Evolutionary conservation across 371 early-diverging fungal genomes (phyloP), one percentile per base, ranked within the genome.

Genomic region (Lichtheimia hyalospora): DNA sequence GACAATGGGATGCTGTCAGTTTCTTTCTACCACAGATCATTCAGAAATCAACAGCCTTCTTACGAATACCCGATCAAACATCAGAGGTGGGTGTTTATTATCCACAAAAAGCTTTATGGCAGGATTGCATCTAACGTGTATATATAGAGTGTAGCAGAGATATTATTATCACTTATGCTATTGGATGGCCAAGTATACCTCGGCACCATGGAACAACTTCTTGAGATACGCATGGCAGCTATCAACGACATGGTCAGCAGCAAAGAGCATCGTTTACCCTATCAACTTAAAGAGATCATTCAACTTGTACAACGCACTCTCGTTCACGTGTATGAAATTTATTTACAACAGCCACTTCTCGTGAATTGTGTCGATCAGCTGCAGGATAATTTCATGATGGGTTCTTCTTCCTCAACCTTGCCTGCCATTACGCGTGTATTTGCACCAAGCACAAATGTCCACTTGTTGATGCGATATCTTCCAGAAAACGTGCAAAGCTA

Each of bases 1-100:
- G 91, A 12, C 94, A 92, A 68, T 94, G 94, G 94, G 90, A 92
- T 66, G 89, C 92, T 0, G 85, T 92, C 20, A 84, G 86, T 44
- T 84, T 84, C 55, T 90, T 92, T 64, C 83, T 80, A 20, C 58
- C 84, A 0, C 91, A 92, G 61, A 92, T 94, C 43, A 65, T 90
- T 13, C 84, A 89, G 60, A 79, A 85, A 66, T 77, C 89, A 7
- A 72, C 68, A 0, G 57, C 60, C 1, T 76, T 85, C 62, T 66
- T 92, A 25, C 71, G 78, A 46, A 60, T 66, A 13, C 58, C 76
- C 15, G 73, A 79, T 16, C 75, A 73, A 52, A 58, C 70, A 15
- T 68, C 83, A 25, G 68, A 89, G 75, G 89, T 87, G n/a, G n/a
- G n/a, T n/a, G n/a, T n/a, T n/a, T 46, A 5, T 14, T 46, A 34